Percentiles rank a stretch among this genome's conserved stretches.
These are phyloP conservation scores for Clitocybe nebularis DNA, from an alignment of 1,284 basidiomycete species.

Conservation along the genomic window DNA sequence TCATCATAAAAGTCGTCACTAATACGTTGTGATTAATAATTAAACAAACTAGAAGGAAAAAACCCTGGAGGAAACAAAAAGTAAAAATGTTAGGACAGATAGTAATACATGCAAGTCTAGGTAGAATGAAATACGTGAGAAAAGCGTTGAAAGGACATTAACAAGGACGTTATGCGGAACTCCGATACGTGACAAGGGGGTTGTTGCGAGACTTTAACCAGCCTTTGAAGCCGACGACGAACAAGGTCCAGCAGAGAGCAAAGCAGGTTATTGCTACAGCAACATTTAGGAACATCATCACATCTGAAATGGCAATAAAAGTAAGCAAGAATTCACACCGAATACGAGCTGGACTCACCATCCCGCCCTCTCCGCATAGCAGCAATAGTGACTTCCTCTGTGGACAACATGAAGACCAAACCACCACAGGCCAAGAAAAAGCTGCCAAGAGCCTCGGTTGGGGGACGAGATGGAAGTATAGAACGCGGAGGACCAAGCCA, in stretches of 20 bases:
- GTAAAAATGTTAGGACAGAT: not conserved
- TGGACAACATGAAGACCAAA: constrained; percentile 87
- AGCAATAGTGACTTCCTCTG: constrained; percentile 87
- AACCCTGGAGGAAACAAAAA: not conserved
- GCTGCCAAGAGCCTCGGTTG: constrained; percentile 86
- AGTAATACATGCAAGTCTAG: constrained; percentile 7
- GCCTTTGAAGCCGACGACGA: constrained; percentile 73
- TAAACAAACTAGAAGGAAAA: constrained; percentile 1
- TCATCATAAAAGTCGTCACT: constrained; percentile 4
- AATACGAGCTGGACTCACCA: constrained; percentile 46
- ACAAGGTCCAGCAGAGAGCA: constrained; percentile 76
- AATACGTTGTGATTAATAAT: constrained; percentile 1
- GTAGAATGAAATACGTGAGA: constrained; percentile 1
- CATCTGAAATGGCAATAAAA: constrained; percentile 37
- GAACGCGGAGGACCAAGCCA: constrained; percentile 79
- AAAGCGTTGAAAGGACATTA: constrained; percentile 3
- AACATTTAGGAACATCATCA: constrained; percentile 84
- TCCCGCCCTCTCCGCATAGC: constrained; percentile 91
- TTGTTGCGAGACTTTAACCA: constrained; percentile 60
- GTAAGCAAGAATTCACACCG: constrained; percentile 2
- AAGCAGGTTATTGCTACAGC: constrained; percentile 81
- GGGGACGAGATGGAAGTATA: constrained; percentile 86
- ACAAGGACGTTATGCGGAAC: constrained; percentile 32
- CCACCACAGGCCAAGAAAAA: constrained; percentile 90
- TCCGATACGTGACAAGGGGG: constrained; percentile 38